phyloP scores from a whole-genome alignment of 2,329 filamentous ascomycete species.

The Pseudogymnoascus sp. region DNA sequence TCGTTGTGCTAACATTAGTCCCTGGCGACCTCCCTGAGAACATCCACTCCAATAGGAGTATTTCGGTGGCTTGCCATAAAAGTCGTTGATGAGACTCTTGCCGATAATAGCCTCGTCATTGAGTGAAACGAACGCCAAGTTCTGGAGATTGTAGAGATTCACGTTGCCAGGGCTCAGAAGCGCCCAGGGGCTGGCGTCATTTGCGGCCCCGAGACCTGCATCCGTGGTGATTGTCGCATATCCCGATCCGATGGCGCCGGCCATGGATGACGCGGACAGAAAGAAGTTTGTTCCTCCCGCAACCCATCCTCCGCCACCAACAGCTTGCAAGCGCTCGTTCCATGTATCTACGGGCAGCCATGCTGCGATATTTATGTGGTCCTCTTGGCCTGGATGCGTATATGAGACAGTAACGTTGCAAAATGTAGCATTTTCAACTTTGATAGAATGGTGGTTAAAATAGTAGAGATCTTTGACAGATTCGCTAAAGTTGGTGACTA shows the following conservation, averaged over 20 bases:
- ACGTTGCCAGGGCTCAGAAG: conserved; percentile 15
- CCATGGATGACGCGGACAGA: conserved; percentile 16
- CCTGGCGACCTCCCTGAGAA: conserved; percentile 32
- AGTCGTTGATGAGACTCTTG: conserved; percentile 27
- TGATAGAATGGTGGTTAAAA: neutral
- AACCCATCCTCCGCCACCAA: conserved; percentile 27
- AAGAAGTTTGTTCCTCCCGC: conserved; percentile 18
- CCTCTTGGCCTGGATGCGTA: conserved; percentile 20
- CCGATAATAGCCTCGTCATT: conserved; percentile 29
- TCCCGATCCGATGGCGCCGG: conserved; percentile 18
- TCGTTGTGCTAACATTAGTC: conserved; percentile 30
- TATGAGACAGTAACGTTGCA: conserved; percentile 27
- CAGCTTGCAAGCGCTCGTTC: conserved; percentile 26
- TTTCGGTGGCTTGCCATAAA: conserved; percentile 26
- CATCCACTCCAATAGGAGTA: conserved; percentile 33
- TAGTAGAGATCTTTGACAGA: neutral
- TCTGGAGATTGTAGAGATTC: conserved; percentile 24
- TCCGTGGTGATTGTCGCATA: conserved; percentile 25
- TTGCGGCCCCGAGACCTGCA: conserved; percentile 19
- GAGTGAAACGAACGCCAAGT: conserved; percentile 31
- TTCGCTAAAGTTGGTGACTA: neutral
- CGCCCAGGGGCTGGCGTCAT: conserved; percentile 13
- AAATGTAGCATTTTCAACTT: conserved; percentile 14
- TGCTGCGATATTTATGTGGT: conserved; percentile 20
- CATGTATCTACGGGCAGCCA: conserved; percentile 23